phyloP scores from a whole-genome alignment of 2,329 filamentous ascomycete genomes.

The Ophiocordyceps camponoti-leonardi region DNA sequence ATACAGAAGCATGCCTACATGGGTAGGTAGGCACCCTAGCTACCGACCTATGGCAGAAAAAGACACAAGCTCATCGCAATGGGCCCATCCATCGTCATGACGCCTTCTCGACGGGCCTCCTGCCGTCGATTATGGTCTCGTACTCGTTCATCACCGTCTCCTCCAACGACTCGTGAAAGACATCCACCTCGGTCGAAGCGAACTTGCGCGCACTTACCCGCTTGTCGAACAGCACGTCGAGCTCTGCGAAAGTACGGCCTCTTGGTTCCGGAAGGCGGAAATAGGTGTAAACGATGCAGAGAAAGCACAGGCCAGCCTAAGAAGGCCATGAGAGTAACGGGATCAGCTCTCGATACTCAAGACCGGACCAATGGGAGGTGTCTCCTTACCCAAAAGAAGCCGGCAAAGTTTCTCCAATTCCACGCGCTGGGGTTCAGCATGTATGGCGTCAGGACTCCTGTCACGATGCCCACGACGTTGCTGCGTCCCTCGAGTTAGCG shows the following conservation, averaged over 20 bases:
- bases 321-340: neutral
- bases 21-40: too few relatives aligned
- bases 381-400: slow-evolving; percentile 60
- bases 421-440: slow-evolving; percentile 81
- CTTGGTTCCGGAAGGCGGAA: slow-evolving; percentile 49
- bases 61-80: too few relatives aligned
- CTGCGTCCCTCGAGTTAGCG: slow-evolving; percentile 13
- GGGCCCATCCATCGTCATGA: slow-evolving; percentile 2
- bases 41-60: too few relatives aligned
- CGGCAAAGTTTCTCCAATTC: slow-evolving; percentile 76
- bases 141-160: slow-evolving; percentile 30
- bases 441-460: slow-evolving; percentile 69
- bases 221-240: slow-evolving; percentile 71
- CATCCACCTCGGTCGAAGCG: slow-evolving; percentile 36
- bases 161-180: slow-evolving; percentile 34
- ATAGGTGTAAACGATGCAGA: slow-evolving; percentile 59
- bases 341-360: too few relatives aligned
- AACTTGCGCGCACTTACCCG: slow-evolving; percentile 58
- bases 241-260: slow-evolving; percentile 69
- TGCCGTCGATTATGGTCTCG: slow-evolving; percentile 15
- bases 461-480: slow-evolving; percentile 70
- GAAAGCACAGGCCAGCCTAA: slow-evolving; percentile 56
- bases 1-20: too few relatives aligned
- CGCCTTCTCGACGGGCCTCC: neutral
- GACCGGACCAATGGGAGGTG: too few relatives aligned